A percentile compares a stretch with the other conserved stretches of the same genome.
phyloP scores from a whole-genome alignment of 257 asterid genomes.

The Salvia splendens region DNA sequence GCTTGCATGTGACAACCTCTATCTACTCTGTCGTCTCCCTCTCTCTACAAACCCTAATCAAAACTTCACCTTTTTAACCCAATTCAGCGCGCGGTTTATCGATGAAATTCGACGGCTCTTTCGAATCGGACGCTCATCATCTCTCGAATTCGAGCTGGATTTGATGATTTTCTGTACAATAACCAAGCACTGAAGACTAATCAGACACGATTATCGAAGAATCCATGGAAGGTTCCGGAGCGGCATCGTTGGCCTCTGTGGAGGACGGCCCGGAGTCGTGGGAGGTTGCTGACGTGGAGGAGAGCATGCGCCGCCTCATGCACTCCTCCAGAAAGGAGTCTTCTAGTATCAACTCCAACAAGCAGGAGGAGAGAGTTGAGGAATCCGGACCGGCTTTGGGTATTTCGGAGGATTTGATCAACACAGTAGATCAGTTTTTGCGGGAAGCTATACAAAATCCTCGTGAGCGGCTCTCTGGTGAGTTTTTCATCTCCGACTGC shows the following conservation, averaged over 20 bases:
- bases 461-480: constrained; percentile 96
- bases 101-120: constrained; percentile 42
- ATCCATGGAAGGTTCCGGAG: constrained; percentile 69
- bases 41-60: constrained; percentile 49
- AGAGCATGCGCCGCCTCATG: constrained; percentile 81
- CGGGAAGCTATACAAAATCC: constrained; percentile 98
- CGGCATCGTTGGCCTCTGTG: constrained; percentile 53
- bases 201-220: constrained; percentile 33
- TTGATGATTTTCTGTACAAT: constrained; percentile 43
- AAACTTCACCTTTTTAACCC: constrained; percentile 18
- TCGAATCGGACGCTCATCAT: constrained; percentile 31
- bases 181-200: constrained; percentile 36
- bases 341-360: constrained; percentile 33
- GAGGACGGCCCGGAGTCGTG: constrained; percentile 96
- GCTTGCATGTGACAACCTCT: constrained; percentile 40
- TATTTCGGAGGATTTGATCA: constrained; percentile 59
- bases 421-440: constrained; percentile 90
- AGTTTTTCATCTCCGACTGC: constrained; percentile 20
- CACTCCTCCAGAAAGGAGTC: constrained; percentile 58
- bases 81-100: constrained; percentile 29
- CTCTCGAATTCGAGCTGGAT: constrained; percentile 46
- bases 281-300: constrained; percentile 98
- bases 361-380: constrained; percentile 49
- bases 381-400: constrained; percentile 34
- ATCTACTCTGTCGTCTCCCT: constrained; percentile 31